Conservation (phyloP, 768 basidiomycete species). For the Chalciporus pseudorubinellus region DNA sequence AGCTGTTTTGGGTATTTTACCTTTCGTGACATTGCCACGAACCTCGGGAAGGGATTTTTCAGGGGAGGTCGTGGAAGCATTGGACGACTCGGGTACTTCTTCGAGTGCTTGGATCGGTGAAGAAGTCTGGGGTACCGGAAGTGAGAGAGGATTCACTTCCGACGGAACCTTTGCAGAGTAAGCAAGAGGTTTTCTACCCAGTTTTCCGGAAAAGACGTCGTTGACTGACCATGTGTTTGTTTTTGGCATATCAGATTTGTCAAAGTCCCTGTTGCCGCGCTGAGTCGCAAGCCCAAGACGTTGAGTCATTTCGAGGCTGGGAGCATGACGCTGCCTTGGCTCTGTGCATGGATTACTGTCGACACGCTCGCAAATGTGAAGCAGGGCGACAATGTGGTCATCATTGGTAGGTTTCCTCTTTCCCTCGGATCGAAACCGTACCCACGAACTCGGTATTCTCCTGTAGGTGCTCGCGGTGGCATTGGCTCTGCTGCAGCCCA, state of each 20-base stretch:
- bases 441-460: not conserved
- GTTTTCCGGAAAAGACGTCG: not conserved
- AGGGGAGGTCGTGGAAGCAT: conserved; percentile 33
- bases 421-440: not conserved
- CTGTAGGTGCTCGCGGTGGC: conserved; percentile 33
- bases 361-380: conserved; percentile 34
- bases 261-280: conserved; percentile 26
- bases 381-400: conserved; percentile 32
- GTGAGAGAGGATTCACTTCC: conserved; percentile 31
- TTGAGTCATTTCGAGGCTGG: conserved; percentile 27
- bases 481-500: conserved; percentile 36
- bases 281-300: conserved; percentile 31
- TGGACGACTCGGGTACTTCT: conserved; percentile 21
- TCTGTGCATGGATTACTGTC: conserved; percentile 38
- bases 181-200: not conserved
- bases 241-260: conserved; percentile 21
- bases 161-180: conserved; percentile 37
- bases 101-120: conserved; percentile 25
- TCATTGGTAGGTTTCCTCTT: conserved; percentile 22
- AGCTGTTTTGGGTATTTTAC: conserved; percentile 25
- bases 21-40: conserved; percentile 34
- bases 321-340: conserved; percentile 35
- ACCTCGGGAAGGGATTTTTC: conserved; percentile 34
- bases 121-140: conserved; percentile 36
- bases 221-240: not conserved